phyloP scores from a whole-genome alignment of 805 yeast species.

The Helenozyma rhizophorensis region DNA sequence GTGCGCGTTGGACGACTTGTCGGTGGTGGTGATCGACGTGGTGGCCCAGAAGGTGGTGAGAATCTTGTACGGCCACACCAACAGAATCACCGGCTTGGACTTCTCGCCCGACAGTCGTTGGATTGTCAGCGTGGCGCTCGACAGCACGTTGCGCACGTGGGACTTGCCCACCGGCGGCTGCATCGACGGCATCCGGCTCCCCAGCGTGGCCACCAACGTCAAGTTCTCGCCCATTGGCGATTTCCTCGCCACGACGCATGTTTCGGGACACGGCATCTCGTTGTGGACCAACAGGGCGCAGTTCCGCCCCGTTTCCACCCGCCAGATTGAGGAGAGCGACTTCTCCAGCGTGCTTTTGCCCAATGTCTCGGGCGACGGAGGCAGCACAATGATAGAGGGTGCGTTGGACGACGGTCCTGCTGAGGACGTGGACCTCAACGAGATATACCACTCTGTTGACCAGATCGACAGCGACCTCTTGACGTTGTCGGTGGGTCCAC shows the following conservation, averaged over 20 bases:
- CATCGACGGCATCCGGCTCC: slow-evolving; percentile 81
- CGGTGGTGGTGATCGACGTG: slow-evolving; percentile 78
- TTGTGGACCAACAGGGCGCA: slow-evolving; percentile 92
- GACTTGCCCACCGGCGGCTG: slow-evolving; percentile 96
- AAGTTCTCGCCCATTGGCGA: slow-evolving; percentile 87
- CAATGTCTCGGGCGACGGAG: slow-evolving; percentile 74
- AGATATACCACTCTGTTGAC: slow-evolving; percentile 47
- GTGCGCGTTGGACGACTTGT: slow-evolving; percentile 78
- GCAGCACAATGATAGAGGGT: slow-evolving; percentile 67
- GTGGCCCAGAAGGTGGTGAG: slow-evolving; percentile 80
- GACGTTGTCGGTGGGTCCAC: slow-evolving; percentile 75
- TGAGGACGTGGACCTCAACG: slow-evolving; percentile 28
- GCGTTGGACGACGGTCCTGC: slow-evolving; percentile 52
- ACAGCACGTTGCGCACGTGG: slow-evolving; percentile 91
- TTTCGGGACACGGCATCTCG: slow-evolving; percentile 80
- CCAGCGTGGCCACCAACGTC: slow-evolving; percentile 75
- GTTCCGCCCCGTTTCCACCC: slow-evolving; percentile 69
- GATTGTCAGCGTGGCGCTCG: slow-evolving; percentile 80
- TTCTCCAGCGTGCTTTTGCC: slow-evolving; percentile 65
- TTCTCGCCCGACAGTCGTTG: slow-evolving; percentile 95
- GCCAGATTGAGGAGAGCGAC: slow-evolving; percentile 72
- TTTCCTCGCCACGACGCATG: slow-evolving; percentile 88
- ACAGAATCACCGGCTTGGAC: slow-evolving; percentile 81
- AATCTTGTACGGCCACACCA: slow-evolving; percentile 83
- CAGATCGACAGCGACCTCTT: slow-evolving; percentile 62